phyloP scores from a whole-genome alignment of 148 eudicot genomes.

The Persicaria tinctoria region DNA sequence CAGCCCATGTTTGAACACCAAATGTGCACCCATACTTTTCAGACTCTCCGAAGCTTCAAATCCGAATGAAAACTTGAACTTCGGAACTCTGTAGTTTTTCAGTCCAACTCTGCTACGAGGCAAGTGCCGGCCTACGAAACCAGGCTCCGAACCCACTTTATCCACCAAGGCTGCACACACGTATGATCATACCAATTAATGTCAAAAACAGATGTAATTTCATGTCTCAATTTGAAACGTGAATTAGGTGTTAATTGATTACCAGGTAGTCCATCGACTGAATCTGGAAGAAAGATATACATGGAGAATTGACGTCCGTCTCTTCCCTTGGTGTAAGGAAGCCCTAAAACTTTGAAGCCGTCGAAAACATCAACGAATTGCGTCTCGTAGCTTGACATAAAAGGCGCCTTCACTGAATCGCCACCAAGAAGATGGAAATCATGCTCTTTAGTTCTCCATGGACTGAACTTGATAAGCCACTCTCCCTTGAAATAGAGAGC shows the following conservation, averaged over 20 bases:
- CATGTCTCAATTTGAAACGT: too few relatives aligned
- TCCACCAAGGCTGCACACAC: background rate
- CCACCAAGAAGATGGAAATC: slow-evolving; percentile 14
- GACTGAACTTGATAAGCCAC: too few relatives aligned
- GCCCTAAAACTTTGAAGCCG: slow-evolving; percentile 13
- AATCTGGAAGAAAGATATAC: slow-evolving; percentile 15
- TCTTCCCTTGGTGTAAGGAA: slow-evolving; percentile 9
- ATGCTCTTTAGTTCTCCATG: background rate
- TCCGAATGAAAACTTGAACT: slow-evolving; percentile 17
- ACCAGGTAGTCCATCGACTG: slow-evolving; percentile 10
- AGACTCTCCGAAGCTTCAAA: slow-evolving; percentile 3
- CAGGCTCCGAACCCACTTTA: slow-evolving; percentile 2
- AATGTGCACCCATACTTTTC: slow-evolving; percentile 1
- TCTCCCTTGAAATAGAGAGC: slow-evolving; percentile 20
- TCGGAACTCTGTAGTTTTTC: background rate
- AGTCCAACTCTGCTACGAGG: background rate
- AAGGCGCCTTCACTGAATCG: background rate
- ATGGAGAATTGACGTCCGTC: slow-evolving; percentile 10
- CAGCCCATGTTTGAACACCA: background rate
- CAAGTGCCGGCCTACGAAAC: slow-evolving; percentile 4
- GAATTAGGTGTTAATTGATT: too few relatives aligned
- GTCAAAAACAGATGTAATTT: too few relatives aligned
- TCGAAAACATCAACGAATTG: background rate
- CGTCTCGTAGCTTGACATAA: background rate
- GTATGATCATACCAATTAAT: too few relatives aligned